Percentiles rank a stretch among this genome's conserved stretches.
phyloP scores from a whole-genome alignment of 306 rosid genomes.

The Fagus sylvatica region DNA sequence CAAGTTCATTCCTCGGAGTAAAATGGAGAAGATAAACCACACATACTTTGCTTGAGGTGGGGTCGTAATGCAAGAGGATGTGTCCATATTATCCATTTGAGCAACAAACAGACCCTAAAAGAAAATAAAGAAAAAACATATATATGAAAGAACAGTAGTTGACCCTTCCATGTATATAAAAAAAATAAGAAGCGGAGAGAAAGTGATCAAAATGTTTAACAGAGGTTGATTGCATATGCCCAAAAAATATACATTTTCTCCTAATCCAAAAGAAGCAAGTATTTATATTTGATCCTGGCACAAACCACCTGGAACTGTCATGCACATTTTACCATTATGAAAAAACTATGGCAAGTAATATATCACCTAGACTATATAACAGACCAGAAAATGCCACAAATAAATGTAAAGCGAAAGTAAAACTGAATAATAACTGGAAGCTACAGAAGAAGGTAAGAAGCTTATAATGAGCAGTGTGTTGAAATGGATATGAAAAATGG shows the following conservation, averaged over 20 bases:
- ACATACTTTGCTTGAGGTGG: conserved; percentile 12
- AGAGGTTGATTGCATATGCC: neutral
- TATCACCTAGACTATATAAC: neutral
- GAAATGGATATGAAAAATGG: neutral
- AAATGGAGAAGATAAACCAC: neutral
- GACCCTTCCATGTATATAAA: neutral
- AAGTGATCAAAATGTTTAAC: neutral
- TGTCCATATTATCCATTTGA: neutral
- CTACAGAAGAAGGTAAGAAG: neutral
- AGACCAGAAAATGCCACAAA: no score
- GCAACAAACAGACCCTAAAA: conserved; percentile 2
- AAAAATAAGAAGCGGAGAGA: neutral
- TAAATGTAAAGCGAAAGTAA: neutral
- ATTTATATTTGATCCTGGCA: neutral
- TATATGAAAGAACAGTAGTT: neutral
- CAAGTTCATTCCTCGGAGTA: neutral
- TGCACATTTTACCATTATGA: neutral
- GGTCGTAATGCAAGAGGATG: conserved; percentile 1
- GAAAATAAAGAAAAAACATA: neutral
- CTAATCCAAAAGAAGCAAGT: neutral
- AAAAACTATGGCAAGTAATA: neutral
- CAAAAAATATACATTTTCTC: neutral
- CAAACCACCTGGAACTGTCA: neutral
- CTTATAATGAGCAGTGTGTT: neutral
- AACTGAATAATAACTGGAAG: neutral